phyloP scores from a whole-genome alignment of 1,139 yeast genomes.

The Hanseniaspora sp. region DNA sequence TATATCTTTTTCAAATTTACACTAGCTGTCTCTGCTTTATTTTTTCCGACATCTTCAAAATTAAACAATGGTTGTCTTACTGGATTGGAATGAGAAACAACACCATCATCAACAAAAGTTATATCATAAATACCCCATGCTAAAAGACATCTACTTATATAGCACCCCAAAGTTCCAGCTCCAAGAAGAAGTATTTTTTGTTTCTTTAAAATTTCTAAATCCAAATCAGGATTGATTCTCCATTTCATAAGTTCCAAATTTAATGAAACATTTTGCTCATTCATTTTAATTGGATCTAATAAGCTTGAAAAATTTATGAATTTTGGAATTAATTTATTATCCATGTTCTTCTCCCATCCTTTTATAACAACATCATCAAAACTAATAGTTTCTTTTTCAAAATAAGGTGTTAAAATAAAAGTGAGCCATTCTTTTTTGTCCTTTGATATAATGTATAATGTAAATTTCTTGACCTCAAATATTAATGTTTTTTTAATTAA shows the following conservation, averaged over 20 bases:
- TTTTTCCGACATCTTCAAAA: conserved; percentile 62
- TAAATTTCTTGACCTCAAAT: not conserved
- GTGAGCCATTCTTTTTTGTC: conserved; percentile 3
- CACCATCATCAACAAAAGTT: conserved; percentile 82
- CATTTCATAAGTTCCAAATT: conserved; percentile 90
- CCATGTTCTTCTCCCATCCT: conserved; percentile 84
- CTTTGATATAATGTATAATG: conserved; percentile 9
- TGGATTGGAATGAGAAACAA: conserved; percentile 84
- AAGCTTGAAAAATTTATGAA: conserved; percentile 69
- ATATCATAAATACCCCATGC: conserved; percentile 90
- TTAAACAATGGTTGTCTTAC: conserved; percentile 82
- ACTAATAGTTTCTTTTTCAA: not conserved
- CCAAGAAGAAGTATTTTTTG: conserved; percentile 73
- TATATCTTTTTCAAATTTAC: conserved; percentile 56
- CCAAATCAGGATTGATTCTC: conserved; percentile 77
- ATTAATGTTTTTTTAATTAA: not conserved
- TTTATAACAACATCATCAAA: conserved; percentile 35
- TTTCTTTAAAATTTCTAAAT: conserved; percentile 50
- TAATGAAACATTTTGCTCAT: conserved; percentile 84
- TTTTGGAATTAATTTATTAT: conserved; percentile 69
- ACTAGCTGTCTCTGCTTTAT: conserved; percentile 72
- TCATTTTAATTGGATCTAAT: conserved; percentile 67
- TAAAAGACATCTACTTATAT: conserved; percentile 69
- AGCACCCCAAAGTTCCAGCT: conserved; percentile 91
- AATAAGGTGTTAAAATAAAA: not conserved